Conservation (phyloP, 257 asterid species). For the Cordia subcordata region DNA sequence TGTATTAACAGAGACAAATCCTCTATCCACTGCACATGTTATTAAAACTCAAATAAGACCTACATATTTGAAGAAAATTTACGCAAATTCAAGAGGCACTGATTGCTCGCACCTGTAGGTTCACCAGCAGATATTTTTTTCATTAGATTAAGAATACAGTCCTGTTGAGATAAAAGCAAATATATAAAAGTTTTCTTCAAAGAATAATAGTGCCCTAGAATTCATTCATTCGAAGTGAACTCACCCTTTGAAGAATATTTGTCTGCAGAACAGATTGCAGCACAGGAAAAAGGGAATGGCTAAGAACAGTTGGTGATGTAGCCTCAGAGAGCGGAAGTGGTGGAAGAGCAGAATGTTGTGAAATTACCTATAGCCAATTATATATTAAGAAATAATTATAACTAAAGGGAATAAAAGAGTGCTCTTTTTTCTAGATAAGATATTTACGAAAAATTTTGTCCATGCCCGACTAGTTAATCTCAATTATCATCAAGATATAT, state of each 20-base stretch:
- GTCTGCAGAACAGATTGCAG: conserved; percentile 63
- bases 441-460: no score
- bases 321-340: conserved; percentile 40
- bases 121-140: conserved; percentile 59
- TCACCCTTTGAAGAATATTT: conserved; percentile 77
- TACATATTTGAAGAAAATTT: not conserved
- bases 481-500: no score
- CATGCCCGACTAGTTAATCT: no score
- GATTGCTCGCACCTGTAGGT: conserved; percentile 42
- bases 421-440: no score
- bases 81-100: conserved; percentile 4
- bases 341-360: conserved; percentile 38
- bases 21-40: conserved; percentile 39
- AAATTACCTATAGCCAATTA: conserved; percentile 44
- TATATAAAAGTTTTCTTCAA: conserved; percentile 6
- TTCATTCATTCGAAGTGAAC: conserved; percentile 4
- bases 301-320: conserved; percentile 34
- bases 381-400: conserved; percentile 10
- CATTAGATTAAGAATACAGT: conserved; percentile 55
- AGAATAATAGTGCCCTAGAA: not conserved
- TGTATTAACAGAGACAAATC: conserved; percentile 24
- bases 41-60: conserved; percentile 15
- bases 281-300: conserved; percentile 40
- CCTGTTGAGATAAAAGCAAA: conserved; percentile 36
- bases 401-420: conserved; percentile 6